Evolutionary conservation across 495 filamentous ascomycete genomes (phyloP).

Genomic region (Chaetomium tenue): DNA sequence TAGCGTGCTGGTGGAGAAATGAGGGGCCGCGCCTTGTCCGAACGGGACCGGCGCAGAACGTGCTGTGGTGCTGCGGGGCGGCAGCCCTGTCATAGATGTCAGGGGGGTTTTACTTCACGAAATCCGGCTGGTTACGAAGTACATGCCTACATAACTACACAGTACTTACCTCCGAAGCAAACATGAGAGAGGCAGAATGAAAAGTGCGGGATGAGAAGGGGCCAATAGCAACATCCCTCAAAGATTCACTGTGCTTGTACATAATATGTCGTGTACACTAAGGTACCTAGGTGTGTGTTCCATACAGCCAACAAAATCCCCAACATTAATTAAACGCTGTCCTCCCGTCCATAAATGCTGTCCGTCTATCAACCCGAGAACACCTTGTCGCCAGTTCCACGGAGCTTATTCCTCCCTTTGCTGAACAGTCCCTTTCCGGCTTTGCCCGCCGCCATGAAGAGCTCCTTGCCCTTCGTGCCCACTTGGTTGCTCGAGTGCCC

Average conservation of each 20-base stretch:
- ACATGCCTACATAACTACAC: no score
- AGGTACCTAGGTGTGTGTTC: not conserved
- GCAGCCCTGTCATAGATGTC: no score
- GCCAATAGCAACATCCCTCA: not conserved
- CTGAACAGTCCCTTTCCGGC: conserved; percentile 84
- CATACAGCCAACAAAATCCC: not conserved
- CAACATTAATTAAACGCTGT: conserved; percentile 6
- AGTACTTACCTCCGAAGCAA: not conserved
- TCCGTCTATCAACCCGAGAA: conserved; percentile 42
- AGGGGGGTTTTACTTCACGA: no score
- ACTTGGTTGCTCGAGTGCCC: conserved; percentile 50
- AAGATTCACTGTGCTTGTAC: not conserved
- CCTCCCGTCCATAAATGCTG: not conserved
- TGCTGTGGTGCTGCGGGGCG: no score
- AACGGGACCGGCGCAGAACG: no score
- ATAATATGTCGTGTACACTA: not conserved
- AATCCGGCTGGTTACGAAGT: no score
- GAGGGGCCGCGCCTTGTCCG: no score
- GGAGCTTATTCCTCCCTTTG: conserved; percentile 80
- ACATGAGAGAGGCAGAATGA: not conserved
- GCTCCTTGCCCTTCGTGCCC: conserved; percentile 76
- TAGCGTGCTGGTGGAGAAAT: not conserved
- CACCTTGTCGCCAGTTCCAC: conserved; percentile 74
- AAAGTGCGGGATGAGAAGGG: not conserved
- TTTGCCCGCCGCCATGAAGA: conserved; percentile 77